A percentile compares a stretch with the other conserved stretches of the same genome.
Evolutionary conservation across 2,329 filamentous ascomycete genomes (phyloP).

Genomic region (Cladorrhinum sp.): DNA sequence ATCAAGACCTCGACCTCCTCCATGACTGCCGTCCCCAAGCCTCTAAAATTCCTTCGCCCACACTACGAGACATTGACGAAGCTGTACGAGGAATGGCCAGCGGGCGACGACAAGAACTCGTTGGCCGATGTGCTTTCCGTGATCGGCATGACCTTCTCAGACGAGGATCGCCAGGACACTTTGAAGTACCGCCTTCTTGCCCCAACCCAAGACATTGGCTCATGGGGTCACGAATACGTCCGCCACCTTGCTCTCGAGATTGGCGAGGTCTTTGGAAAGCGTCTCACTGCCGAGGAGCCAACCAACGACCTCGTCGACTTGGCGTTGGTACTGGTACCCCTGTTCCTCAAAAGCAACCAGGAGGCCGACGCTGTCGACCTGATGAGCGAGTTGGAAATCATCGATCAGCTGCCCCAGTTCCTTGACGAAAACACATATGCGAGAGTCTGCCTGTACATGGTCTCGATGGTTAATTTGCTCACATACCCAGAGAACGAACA

Average conservation of each 20-base stretch:
- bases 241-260: slow-evolving; percentile 94
- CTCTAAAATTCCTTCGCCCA: slow-evolving; percentile 93
- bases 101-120: slow-evolving; percentile 79
- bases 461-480: slow-evolving; percentile 96
- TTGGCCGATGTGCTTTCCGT: slow-evolving; percentile 95
- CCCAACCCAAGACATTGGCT: slow-evolving; percentile 86
- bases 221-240: slow-evolving; percentile 98
- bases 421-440: slow-evolving; percentile 92
- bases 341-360: slow-evolving; percentile 95
- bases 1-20: slow-evolving; percentile 99
- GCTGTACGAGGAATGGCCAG: slow-evolving; percentile 85
- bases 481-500: slow-evolving; percentile 97
- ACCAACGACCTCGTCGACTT: slow-evolving; percentile 83
- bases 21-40: slow-evolving; percentile 98
- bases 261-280: slow-evolving; percentile 87
- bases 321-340: slow-evolving; percentile 79
- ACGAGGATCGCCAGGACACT: slow-evolving; percentile 93
- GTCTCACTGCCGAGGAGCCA: slow-evolving; percentile 79
- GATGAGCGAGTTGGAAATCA: slow-evolving; percentile 95
- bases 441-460: slow-evolving; percentile 94
- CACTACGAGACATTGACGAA: slow-evolving; percentile 89
- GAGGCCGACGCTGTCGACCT: slow-evolving; percentile 97
- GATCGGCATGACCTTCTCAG: slow-evolving; percentile 97
- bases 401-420: slow-evolving; percentile 83
- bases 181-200: slow-evolving; percentile 91